A percentile compares a stretch with the other conserved stretches of the same genome.
phyloP scores from a whole-genome alignment of 202 grass and related monocot species.

The Carex sylvatica region DNA sequence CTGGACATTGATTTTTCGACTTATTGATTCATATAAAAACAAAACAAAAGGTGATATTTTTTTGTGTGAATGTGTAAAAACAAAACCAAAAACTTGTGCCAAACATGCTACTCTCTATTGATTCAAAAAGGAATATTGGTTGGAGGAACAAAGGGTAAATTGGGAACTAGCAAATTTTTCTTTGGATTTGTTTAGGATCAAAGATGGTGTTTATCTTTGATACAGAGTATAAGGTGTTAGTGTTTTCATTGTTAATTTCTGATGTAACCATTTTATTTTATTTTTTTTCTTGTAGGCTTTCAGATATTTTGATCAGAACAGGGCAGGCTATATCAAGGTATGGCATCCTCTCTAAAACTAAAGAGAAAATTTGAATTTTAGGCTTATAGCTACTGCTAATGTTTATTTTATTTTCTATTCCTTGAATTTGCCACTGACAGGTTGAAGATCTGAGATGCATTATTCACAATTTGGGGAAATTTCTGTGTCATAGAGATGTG shows the following conservation, averaged over 20 bases:
- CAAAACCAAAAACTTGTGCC: too few relatives aligned
- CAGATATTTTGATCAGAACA: constrained; percentile 88
- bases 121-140: not conserved
- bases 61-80: too few relatives aligned
- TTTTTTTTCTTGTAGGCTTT: constrained; percentile 73
- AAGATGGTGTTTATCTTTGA: too few relatives aligned
- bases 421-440: constrained; percentile 40
- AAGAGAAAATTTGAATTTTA: not conserved
- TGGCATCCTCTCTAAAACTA: not conserved
- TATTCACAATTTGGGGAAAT: constrained; percentile 94
- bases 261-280: constrained; percentile 3
- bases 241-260: not conserved
- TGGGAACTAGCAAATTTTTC: not conserved
- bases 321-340: constrained; percentile 81
- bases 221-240: not conserved
- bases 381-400: not conserved
- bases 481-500: constrained; percentile 80
- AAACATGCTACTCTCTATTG: not conserved
- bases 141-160: not conserved
- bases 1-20: too few relatives aligned
- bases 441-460: constrained; percentile 96
- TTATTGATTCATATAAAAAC: too few relatives aligned
- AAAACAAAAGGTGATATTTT: too few relatives aligned
- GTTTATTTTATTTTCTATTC: not conserved
- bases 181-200: not conserved